Base-by-base conservation (phyloP, 2,329 filamentous ascomycete species). In the Penicillium hesseltinei region DNA sequence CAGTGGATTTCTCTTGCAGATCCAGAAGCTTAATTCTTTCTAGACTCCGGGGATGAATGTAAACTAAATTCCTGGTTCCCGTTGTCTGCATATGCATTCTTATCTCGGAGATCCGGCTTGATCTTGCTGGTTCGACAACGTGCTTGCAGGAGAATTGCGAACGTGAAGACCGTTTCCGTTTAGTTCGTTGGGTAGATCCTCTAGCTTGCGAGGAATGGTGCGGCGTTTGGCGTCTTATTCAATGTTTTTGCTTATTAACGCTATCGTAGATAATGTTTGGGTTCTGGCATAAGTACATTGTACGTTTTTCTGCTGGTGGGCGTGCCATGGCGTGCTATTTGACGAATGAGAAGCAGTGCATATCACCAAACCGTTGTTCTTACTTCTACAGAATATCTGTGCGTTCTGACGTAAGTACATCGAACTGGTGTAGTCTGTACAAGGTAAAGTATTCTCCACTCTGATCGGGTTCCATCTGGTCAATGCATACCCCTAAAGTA, bases 21-120 rank as follows among this genome's bases (percentile, higher is more conserved):
- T 45, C 43, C 19, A 57, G 31, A 58, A 54, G 44, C 51, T 54
- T 55, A 51, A 27, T 23, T 55, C 5, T n/a, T 50, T 58, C 45
- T 56, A 19, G 33, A 45, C n/a, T 50, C 27, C 13, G 35, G 38
- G 35, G 21, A 17, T 25, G n/a, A 23, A 5, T 43, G 27, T 8
- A 27, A 3, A 50, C 38, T 27, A 19, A 17, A 44, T 33, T 35
- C 21, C 6, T 29, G 25, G 11, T 45, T 46, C 50, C 19, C 15
- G 29, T 51, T 50, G 27, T 27, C 49, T 46, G 40, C 39, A 52
- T 52, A 52, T 52, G 50, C 39, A 27, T 36, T 52, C 17, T 45
- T 45, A 36, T 52, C 29, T 52, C 19, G 49, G 19, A 50, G 38
- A 51, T 27, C 19, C 21, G 17, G 17, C 17, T 31, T n/a, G 19